A percentile compares a stretch with the other conserved stretches of the same genome.
phyloP scores from a whole-genome alignment of 2,329 filamentous ascomycete species.

The Pseudocercospora macadamiae region DNA sequence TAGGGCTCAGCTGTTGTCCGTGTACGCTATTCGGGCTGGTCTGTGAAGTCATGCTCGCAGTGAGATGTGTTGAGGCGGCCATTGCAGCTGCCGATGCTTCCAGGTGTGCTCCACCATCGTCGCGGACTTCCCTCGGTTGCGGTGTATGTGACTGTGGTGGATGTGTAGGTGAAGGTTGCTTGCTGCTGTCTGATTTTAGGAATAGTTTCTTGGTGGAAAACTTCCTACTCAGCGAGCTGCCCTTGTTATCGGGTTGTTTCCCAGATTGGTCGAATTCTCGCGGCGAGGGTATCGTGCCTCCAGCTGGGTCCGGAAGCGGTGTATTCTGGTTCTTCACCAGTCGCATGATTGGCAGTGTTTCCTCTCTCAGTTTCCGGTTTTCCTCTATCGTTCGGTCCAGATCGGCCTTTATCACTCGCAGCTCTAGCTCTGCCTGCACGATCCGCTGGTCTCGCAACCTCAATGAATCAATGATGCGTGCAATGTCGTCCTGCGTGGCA shows the following conservation, averaged over 20 bases:
- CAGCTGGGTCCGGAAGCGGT: constrained; percentile 67
- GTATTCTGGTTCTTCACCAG: constrained; percentile 90
- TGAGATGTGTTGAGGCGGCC: constrained; percentile 55
- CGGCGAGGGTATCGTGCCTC: constrained; percentile 38
- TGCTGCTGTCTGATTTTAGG: constrained; percentile 47
- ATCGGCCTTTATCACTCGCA: constrained; percentile 70
- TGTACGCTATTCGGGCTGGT: constrained; percentile 44
- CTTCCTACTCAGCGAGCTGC: constrained; percentile 54
- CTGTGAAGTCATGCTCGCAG: constrained; percentile 50
- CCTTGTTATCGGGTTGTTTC: constrained; percentile 37
- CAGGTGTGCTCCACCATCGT: constrained; percentile 40
- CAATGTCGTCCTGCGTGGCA: constrained; percentile 91
- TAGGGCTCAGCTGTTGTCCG: constrained; percentile 49
- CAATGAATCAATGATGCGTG: constrained; percentile 85
- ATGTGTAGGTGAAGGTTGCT: constrained; percentile 56
- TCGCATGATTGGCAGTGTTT: constrained; percentile 86
- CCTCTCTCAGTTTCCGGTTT: constrained; percentile 84
- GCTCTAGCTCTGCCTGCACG: constrained; percentile 76
- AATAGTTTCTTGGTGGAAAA: constrained; percentile 58
- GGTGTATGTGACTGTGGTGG: constrained; percentile 37
- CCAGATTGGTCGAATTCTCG: constrained; percentile 33
- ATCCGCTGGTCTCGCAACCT: constrained; percentile 89
- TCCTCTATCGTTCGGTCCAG: constrained; percentile 67
- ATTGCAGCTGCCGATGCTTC: constrained; percentile 56
- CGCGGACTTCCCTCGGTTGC: constrained; percentile 36